Evolutionary conservation across 164 flowering plant species (phyloP), one percentile per base, ranked within the genome.

Genomic region (Kalanchoe fedtschenkoi): DNA sequence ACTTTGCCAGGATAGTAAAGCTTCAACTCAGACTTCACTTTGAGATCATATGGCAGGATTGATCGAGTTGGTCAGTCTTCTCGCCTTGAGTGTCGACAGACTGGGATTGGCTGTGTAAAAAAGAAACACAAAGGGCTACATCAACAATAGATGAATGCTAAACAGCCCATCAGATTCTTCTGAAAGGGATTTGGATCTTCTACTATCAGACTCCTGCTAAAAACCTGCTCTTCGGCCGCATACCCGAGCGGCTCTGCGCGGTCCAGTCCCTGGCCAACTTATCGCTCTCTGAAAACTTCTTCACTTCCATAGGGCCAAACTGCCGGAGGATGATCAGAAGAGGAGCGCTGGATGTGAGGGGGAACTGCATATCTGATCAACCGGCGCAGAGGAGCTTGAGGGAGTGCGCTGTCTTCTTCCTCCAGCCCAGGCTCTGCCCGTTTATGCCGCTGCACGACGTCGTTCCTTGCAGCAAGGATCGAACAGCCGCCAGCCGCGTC

Each of bases 161-260:
- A 43, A 11, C n/a, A n/a, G n/a, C n/a, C n/a, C n/a, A n/a, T n/a
- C n/a, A n/a, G n/a, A n/a, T n/a, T n/a, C n/a, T n/a, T n/a, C n/a
- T n/a, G n/a, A n/a, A n/a, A n/a, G n/a, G n/a, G n/a, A n/a, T n/a
- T n/a, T n/a, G n/a, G n/a, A n/a, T n/a, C n/a, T n/a, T n/a, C n/a
- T n/a, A n/a, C n/a, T n/a, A n/a, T n/a, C n/a, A n/a, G n/a, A n/a
- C n/a, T n/a, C n/a, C n/a, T n/a, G n/a, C n/a, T n/a, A n/a, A n/a
- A 5, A 76, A 76, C 39, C 22, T 35, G 2, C 59, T 80, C 6
- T 77, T 68, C 68, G 79, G 79, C 0, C 24, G 33, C 30, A 64
- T 80, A 15, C 83, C 81, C 35, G 83, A 80, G 65, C 39, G 9
- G 39, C 22, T 77, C 24, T 80, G 83, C 42, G 39, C 3, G 9